phyloP scores from a whole-genome alignment of 345 rosid genomes.

The Stellera chamaejasme region DNA sequence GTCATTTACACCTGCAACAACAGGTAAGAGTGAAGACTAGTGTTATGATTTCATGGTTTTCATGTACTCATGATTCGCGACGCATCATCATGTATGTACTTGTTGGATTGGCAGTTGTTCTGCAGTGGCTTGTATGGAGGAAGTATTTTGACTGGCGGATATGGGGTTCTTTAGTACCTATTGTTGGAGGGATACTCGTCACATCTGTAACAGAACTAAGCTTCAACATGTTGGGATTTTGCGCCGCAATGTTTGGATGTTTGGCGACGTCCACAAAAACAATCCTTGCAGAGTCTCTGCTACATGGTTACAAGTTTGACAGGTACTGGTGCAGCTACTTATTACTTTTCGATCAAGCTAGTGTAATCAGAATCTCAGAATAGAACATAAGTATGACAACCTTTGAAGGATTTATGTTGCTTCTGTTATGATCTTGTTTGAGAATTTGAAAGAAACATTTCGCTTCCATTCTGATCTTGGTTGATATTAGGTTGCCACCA shows the following conservation, averaged over 20 bases:
- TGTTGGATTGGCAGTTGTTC: constrained; percentile 53
- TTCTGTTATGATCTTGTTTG: no score
- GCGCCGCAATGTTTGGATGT: constrained; percentile 97
- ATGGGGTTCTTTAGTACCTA: constrained; percentile 93
- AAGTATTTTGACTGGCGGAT: constrained; percentile 96
- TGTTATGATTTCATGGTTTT: not conserved
- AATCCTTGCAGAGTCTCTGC: constrained; percentile 91
- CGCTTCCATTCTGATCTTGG: no score
- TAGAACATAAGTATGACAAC: no score
- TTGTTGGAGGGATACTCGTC: constrained; percentile 95
- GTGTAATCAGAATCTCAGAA: no score
- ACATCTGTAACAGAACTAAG: constrained; percentile 94
- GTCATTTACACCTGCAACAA: constrained; percentile 99
- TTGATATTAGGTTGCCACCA: no score
- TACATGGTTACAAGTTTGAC: constrained; percentile 98
- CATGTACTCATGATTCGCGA: not conserved
- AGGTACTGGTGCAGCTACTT: constrained; percentile 38
- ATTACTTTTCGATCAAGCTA: not conserved
- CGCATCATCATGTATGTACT: constrained; percentile 10
- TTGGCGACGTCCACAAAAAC: constrained; percentile 99
- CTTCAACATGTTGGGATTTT: constrained; percentile 92
- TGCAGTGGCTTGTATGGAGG: constrained; percentile 98
- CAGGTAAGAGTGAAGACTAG: constrained; percentile 43
- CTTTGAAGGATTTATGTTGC: no score
- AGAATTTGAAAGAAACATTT: no score